Conservation (phyloP, 2,329 filamentous ascomycete genomes). For the Xylariales sp. region DNA sequence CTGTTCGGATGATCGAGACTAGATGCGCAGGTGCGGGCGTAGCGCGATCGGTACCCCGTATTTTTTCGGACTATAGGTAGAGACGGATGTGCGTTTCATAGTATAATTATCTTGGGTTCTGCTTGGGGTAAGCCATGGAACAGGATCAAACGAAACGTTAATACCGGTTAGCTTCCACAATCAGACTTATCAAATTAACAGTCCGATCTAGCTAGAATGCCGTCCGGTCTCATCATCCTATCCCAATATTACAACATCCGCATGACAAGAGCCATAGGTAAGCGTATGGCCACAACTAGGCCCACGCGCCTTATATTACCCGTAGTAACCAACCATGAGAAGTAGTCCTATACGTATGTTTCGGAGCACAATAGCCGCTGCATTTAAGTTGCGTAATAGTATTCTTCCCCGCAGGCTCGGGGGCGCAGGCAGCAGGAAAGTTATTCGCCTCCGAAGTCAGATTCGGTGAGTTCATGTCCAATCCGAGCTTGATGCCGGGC, state of each 20-base stretch:
- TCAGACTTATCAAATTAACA: neutral
- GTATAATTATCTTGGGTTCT: too few species aligned
- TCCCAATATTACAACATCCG: neutral
- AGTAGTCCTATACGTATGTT: neutral
- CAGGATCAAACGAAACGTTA: neutral
- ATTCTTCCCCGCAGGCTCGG: slow-evolving; percentile 30
- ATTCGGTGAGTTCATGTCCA: slow-evolving; percentile 24
- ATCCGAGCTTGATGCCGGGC: slow-evolving; percentile 10
- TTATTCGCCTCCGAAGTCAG: slow-evolving; percentile 29
- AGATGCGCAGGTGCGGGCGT: neutral
- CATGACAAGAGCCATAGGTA: too few species aligned
- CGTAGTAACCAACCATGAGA: neutral
- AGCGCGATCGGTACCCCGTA: too few species aligned
- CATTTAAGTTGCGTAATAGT: slow-evolving; percentile 33
- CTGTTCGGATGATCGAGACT: neutral
- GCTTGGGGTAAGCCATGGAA: neutral
- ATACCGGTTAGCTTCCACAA: neutral
- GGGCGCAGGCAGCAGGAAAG: slow-evolving; percentile 14
- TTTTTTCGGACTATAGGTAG: too few species aligned
- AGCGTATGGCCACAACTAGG: neutral
- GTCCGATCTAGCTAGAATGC: neutral
- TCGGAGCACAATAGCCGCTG: neutral
- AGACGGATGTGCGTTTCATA: too few species aligned
- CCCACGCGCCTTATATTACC: neutral
- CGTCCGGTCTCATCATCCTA: neutral